Conservation (phyloP, 2,329 filamentous ascomycete genomes). For the Aspergillus fructus region DNA sequence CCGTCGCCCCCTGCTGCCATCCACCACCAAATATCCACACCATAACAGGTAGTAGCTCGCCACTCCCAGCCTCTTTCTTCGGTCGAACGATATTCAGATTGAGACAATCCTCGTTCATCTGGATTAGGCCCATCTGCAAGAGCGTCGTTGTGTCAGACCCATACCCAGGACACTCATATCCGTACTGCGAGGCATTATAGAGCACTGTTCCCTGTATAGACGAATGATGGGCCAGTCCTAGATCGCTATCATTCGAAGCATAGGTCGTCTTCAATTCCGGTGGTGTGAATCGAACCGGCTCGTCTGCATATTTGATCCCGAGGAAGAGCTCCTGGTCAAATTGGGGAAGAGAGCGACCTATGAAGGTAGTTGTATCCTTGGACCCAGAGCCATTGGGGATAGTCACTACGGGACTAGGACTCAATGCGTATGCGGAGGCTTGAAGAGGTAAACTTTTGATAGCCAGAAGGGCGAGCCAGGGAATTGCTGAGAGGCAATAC, state of each 20-base stretch:
- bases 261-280: slow-evolving; percentile 24
- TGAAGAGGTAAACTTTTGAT: background rate
- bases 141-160: slow-evolving; percentile 28
- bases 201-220: slow-evolving; percentile 6
- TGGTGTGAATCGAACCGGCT: slow-evolving; percentile 28
- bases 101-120: slow-evolving; percentile 27
- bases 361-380: slow-evolving; percentile 20
- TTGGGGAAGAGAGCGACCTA: slow-evolving; percentile 26
- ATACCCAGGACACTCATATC: slow-evolving; percentile 32
- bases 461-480: slow-evolving; percentile 5
- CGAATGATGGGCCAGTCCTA: slow-evolving; percentile 10
- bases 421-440: background rate
- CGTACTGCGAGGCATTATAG: slow-evolving; percentile 32
- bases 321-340: slow-evolving; percentile 31
- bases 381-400: background rate
- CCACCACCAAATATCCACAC: slow-evolving; percentile 35
- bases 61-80: background rate
- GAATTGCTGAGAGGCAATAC: background rate
- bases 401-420: slow-evolving; percentile 1
- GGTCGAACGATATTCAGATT: slow-evolving; percentile 30
- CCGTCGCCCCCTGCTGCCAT: slow-evolving; percentile 31
- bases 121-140: slow-evolving; percentile 20
- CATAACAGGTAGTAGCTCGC: slow-evolving; percentile 26
- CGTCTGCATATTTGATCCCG: slow-evolving; percentile 30
- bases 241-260: slow-evolving; percentile 22